phyloP scores from a whole-genome alignment of 202 grass and related monocot genomes.

The Cymbopogon flexuosus region DNA sequence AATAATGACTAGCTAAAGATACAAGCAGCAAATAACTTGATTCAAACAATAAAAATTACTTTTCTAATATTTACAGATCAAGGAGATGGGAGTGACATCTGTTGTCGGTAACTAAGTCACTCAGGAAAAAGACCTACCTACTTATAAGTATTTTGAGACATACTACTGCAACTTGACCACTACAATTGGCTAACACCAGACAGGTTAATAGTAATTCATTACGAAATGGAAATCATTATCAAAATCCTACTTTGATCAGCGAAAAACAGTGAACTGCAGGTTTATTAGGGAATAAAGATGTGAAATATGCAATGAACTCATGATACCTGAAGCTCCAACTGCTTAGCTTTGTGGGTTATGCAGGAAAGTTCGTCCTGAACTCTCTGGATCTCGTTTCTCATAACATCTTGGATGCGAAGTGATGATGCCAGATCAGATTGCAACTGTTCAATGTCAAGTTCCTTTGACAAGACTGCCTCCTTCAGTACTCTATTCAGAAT shows the following conservation, averaged over 20 bases:
- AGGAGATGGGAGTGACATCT: background rate
- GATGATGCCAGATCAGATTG: slow-evolving; percentile 61
- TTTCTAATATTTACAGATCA: background rate
- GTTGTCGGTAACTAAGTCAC: background rate
- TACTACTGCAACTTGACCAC: background rate
- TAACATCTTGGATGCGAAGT: slow-evolving; percentile 46
- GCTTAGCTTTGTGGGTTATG: slow-evolving; percentile 59
- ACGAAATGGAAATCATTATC: background rate
- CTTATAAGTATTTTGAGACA: background rate
- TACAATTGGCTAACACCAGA: background rate
- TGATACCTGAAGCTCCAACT: slow-evolving; percentile 64
- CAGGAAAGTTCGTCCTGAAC: slow-evolving; percentile 60
- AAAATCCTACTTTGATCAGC: background rate
- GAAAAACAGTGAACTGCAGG: background rate
- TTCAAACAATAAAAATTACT: background rate
- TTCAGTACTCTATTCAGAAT: slow-evolving; percentile 61
- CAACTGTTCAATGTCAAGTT: slow-evolving; percentile 56
- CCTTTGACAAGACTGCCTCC: slow-evolving; percentile 58
- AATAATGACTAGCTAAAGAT: background rate
- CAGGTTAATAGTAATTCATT: background rate
- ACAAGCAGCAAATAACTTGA: background rate
- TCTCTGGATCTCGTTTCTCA: slow-evolving; percentile 59
- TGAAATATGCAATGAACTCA: background rate
- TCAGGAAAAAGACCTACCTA: background rate
- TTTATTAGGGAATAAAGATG: slow-evolving; percentile 3